Evolutionary conservation across 495 filamentous ascomycete species (phyloP).

Genomic region (Talaromyces trachyspermus): DNA sequence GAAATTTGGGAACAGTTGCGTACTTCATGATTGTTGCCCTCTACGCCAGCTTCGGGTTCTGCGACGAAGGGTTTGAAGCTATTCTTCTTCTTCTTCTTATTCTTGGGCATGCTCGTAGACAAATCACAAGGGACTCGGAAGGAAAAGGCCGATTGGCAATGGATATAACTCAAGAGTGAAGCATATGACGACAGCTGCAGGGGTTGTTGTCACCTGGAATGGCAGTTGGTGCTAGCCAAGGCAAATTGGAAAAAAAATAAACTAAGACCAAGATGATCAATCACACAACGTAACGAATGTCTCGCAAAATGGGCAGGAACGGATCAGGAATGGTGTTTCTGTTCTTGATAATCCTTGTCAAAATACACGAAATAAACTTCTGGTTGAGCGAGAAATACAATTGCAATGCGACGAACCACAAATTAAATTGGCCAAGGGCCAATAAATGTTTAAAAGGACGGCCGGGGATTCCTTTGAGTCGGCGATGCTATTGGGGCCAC

Average conservation of each 20-base stretch:
- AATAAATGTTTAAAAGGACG: neutral
- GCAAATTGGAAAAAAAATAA: neutral
- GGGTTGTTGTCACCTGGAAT: neutral
- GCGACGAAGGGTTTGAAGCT: conserved; percentile 3
- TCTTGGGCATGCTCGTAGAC: conserved; percentile 6
- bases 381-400: neutral
- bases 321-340: conserved; percentile 3
- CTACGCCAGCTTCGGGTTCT: conserved; percentile 4
- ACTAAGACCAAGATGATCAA: conserved; percentile 2
- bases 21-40: conserved; percentile 29
- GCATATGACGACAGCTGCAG: conserved; percentile 3
- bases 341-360: neutral
- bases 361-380: neutral
- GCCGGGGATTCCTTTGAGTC: neutral
- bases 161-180: neutral
- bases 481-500: conserved; percentile 1
- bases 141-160: neutral
- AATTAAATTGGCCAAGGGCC: conserved; percentile 1
- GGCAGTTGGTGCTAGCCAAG: neutral
- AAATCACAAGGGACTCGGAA: neutral
- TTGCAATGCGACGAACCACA: conserved; percentile 6
- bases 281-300: conserved; percentile 1
- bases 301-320: neutral
- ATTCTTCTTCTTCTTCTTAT: conserved; percentile 9
- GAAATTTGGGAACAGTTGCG: conserved; percentile 32